Conservation (phyloP, 2,329 filamentous ascomycete species). For the Aspergillus sp. region DNA sequence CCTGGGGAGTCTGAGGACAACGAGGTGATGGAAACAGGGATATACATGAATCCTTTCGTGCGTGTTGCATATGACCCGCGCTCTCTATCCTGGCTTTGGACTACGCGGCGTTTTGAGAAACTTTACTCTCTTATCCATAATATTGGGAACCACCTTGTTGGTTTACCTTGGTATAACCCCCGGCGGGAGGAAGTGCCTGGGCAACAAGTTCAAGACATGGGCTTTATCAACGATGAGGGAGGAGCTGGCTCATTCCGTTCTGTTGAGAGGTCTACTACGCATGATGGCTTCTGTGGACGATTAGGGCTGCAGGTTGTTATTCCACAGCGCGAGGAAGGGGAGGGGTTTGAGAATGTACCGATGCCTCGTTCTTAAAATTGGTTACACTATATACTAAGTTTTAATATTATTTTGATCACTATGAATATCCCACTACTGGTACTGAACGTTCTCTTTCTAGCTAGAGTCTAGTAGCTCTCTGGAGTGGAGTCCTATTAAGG, state of each 20-base stretch:
- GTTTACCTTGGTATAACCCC: conserved; percentile 61
- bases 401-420: too few relatives aligned
- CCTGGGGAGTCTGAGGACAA: conserved; percentile 47
- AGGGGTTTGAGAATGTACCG: conserved; percentile 46
- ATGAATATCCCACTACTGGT: too few relatives aligned
- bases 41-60: conserved; percentile 74
- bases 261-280: conserved; percentile 39
- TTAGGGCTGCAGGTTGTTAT: conserved; percentile 46
- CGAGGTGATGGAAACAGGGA: conserved; percentile 51
- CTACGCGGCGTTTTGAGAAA: conserved; percentile 65
- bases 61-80: conserved; percentile 65
- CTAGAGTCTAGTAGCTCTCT: too few relatives aligned
- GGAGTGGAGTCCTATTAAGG: too few relatives aligned
- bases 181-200: conserved; percentile 62
- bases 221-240: conserved; percentile 23
- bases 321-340: conserved; percentile 44
- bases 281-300: conserved; percentile 48
- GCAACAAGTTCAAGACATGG: conserved; percentile 47
- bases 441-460: too few relatives aligned
- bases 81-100: conserved; percentile 59
- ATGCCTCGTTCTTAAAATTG: too few relatives aligned
- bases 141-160: conserved; percentile 57
- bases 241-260: conserved; percentile 40
- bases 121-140: conserved; percentile 62
- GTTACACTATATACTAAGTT: too few relatives aligned